Conservation (phyloP, 331 rosid species). For the Malus hybrid region DNA sequence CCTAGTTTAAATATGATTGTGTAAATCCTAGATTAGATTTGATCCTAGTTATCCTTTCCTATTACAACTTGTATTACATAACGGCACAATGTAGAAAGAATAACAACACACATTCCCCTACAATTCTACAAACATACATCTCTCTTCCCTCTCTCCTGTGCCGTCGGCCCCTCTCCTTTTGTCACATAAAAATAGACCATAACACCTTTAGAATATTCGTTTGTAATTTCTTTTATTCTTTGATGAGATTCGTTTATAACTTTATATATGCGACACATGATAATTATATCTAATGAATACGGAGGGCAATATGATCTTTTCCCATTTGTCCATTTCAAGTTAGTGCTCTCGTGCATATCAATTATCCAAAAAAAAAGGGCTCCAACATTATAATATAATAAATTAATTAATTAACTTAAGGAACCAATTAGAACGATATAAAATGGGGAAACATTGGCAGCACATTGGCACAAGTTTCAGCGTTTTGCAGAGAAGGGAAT, state of each 20-base stretch:
- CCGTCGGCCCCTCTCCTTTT: too few species aligned
- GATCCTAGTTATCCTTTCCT: too few species aligned
- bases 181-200: too few species aligned
- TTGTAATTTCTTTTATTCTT: background rate
- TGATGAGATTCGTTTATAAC: background rate
- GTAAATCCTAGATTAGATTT: too few species aligned
- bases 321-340: background rate
- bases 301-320: background rate
- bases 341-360: background rate
- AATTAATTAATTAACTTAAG: background rate
- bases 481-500: background rate
- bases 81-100: too few species aligned
- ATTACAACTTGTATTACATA: too few species aligned
- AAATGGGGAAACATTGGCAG: background rate
- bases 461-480: slow-evolving; percentile 5
- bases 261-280: background rate
- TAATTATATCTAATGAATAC: background rate
- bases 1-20: too few species aligned
- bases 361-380: background rate
- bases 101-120: too few species aligned
- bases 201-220: background rate
- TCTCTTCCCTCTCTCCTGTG: too few species aligned
- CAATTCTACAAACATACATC: too few species aligned
- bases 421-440: background rate
- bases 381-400: background rate